phyloP scores from a whole-genome alignment of 257 asterid species.

The Petunia secreta region DNA sequence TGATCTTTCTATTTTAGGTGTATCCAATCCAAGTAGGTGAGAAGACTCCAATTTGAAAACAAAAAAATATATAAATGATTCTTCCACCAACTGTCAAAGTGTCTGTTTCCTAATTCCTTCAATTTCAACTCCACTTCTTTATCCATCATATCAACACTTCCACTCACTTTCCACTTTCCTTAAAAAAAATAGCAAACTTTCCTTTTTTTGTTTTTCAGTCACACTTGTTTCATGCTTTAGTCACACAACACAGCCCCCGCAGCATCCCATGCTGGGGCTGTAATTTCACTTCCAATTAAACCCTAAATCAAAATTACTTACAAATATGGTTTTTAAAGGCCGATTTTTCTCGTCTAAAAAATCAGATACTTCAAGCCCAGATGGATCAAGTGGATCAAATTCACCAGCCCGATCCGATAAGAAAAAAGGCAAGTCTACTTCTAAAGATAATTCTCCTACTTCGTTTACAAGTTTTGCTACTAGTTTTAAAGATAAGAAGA shows the following conservation, averaged over 20 bases:
- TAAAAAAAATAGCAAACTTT: too few species aligned
- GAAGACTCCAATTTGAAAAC: background rate
- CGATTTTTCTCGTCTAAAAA: constrained; percentile 89
- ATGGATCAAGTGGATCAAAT: constrained; percentile 86
- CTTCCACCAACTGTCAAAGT: constrained; percentile 11
- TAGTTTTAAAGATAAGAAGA: constrained; percentile 42
- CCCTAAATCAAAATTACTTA: constrained; percentile 9
- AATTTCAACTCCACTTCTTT: constrained; percentile 34
- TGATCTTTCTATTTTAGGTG: constrained; percentile 2
- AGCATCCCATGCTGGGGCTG: background rate
- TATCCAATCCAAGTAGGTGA: background rate
- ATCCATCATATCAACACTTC: constrained; percentile 27
- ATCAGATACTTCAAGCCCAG: constrained; percentile 84
- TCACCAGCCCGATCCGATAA: constrained; percentile 93
- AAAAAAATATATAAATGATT: background rate
- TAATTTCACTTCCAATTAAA: constrained; percentile 14
- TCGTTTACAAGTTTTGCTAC: constrained; percentile 18
- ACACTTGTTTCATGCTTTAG: background rate
- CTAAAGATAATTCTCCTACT: constrained; percentile 63
- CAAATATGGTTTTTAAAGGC: constrained; percentile 85
- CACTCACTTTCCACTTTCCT: background rate
- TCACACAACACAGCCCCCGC: background rate
- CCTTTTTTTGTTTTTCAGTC: too few species aligned
- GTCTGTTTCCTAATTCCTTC: constrained; percentile 23
- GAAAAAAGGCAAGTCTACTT: constrained; percentile 66